A percentile compares a stretch with the other conserved stretches of the same genome.
Evolutionary conservation across 331 rosid genomes (phyloP).

Genomic region (Pyrus hybrid): DNA sequence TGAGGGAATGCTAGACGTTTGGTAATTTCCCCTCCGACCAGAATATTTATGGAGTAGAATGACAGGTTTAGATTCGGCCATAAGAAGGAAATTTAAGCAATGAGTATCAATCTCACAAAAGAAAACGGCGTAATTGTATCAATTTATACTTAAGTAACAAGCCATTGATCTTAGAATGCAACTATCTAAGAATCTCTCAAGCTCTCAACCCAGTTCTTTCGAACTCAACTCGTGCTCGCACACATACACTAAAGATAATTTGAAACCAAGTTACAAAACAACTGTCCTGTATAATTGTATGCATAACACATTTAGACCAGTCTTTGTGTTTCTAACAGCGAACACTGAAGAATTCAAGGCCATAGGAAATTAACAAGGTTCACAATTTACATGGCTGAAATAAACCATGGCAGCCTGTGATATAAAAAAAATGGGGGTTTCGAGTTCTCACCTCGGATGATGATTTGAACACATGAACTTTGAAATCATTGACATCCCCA

Average conservation of each 20-base stretch:
- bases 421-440: not conserved
- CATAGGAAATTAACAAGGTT: not conserved
- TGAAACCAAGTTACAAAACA: not conserved
- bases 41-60: not conserved
- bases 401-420: not conserved
- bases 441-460: slow-evolving; percentile 62
- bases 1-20: too few relatives aligned
- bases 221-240: not conserved
- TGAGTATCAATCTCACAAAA: not conserved
- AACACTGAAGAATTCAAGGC: not conserved
- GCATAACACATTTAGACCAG: not conserved
- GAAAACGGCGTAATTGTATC: not conserved
- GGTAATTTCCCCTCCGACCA: not conserved
- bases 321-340: not conserved
- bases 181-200: not conserved
- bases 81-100: not conserved
- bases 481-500: slow-evolving; percentile 44
- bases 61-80: not conserved
- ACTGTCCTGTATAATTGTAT: not conserved
- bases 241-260: not conserved
- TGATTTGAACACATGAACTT: slow-evolving; percentile 64
- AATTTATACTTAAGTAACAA: not conserved
- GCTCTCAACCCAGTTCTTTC: not conserved
- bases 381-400: not conserved
- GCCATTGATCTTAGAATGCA: not conserved